Evolutionary conservation across 148 eudicot genomes (phyloP).

Genomic region (Silene uniflora): DNA sequence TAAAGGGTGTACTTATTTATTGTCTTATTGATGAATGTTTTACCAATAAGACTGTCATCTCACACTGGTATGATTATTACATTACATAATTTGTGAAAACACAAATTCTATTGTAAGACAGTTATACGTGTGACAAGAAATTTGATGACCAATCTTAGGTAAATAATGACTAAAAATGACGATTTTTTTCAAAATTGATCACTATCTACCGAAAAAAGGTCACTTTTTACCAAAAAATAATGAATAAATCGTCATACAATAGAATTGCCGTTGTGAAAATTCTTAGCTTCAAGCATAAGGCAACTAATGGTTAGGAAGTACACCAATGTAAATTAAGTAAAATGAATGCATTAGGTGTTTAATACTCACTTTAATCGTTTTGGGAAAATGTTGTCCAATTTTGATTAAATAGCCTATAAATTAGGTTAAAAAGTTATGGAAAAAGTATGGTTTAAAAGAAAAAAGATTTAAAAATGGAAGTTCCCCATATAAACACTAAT

Average conservation of each 20-base stretch:
- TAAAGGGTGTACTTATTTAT: not conserved
- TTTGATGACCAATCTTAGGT: too few species aligned
- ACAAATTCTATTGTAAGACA: too few species aligned
- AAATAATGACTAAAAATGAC: too few species aligned
- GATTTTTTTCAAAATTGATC: too few species aligned
- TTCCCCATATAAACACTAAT: not conserved
- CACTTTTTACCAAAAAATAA: too few species aligned
- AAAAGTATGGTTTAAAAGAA: slow-evolving; percentile 21
- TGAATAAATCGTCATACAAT: too few species aligned
- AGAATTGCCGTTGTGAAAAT: slow-evolving; percentile 6
- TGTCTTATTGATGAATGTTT: too few species aligned
- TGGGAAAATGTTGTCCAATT: slow-evolving; percentile 17
- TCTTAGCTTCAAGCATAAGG: slow-evolving; percentile 29
- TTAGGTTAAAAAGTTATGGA: slow-evolving; percentile 29
- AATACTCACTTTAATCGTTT: slow-evolving; percentile 14
- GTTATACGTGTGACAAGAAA: too few species aligned
- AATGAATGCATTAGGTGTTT: slow-evolving; percentile 7
- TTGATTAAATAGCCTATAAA: slow-evolving; percentile 16
- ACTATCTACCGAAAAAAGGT: too few species aligned
- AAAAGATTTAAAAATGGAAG: slow-evolving; percentile 8
- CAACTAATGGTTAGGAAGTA: slow-evolving; percentile 8
- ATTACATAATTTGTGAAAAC: too few species aligned
- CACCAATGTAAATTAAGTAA: not conserved
- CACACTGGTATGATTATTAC: too few species aligned
- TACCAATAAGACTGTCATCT: too few species aligned